These are phyloP conservation scores for Castanea crenata DNA, from an alignment of 306 rosid species.

Conservation along the genomic window DNA sequence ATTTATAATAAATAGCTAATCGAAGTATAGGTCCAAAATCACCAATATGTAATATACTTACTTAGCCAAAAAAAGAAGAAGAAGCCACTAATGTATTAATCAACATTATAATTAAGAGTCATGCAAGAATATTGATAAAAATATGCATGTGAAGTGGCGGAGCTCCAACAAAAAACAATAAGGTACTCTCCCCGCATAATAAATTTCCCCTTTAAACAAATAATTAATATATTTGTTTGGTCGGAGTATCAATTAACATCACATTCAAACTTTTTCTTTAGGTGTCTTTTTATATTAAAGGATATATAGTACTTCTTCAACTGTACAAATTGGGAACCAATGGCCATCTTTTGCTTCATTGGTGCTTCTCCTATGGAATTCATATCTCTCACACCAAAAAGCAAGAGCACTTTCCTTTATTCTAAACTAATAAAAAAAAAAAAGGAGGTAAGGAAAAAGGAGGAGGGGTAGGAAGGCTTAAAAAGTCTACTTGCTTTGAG, in stretches of 20 bases:
- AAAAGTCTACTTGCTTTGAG: conserved; percentile 98
- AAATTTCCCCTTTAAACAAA: neutral
- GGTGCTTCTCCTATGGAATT: conserved; percentile 58
- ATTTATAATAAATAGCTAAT: neutral
- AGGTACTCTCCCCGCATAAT: neutral
- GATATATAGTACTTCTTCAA: conserved; percentile 38
- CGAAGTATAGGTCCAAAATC: neutral
- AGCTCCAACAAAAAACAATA: conserved; percentile 3
- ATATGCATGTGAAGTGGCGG: neutral
- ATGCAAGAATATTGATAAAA: neutral
- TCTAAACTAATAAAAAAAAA: conserved; percentile 39
- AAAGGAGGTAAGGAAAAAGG: neutral
- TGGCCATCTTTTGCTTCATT: conserved; percentile 69
- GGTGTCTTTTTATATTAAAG: conserved; percentile 24
- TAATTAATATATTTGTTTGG: conserved; percentile 14
- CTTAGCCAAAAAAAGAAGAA: no score
- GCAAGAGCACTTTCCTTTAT: conserved; percentile 56
- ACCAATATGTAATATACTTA: neutral
- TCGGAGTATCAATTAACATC: conserved; percentile 27
- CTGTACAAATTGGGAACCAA: conserved; percentile 50
- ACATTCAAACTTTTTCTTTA: conserved; percentile 16
- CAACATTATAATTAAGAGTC: neutral
- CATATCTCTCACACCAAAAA: conserved; percentile 40
- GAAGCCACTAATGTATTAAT: no score
- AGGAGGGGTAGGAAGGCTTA: conserved; percentile 33